Evolutionary conservation across 345 rosid genomes (phyloP).

Genomic region (Ceriops zippeliana): DNA sequence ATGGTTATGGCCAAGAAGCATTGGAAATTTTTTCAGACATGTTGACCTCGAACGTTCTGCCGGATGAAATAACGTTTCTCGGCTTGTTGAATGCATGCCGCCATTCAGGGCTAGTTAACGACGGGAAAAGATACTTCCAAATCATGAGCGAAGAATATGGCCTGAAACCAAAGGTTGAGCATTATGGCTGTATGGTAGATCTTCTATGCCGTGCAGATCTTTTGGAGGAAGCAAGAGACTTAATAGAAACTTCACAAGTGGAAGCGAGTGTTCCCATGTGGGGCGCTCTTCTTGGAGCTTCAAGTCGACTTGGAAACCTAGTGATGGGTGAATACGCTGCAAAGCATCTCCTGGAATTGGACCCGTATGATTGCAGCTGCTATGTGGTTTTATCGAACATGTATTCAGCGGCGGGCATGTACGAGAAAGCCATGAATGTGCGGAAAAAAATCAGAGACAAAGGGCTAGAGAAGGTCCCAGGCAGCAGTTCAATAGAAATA

Average conservation of each 20-base stretch:
- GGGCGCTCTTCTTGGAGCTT: conserved; percentile 24
- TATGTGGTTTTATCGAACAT: conserved; percentile 6
- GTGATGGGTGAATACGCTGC: conserved; percentile 13
- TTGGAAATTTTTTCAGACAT: conserved; percentile 47
- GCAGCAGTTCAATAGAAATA: conserved; percentile 14
- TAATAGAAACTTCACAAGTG: conserved; percentile 7
- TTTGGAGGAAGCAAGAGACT: conserved; percentile 16
- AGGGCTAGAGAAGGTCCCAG: conserved; percentile 9
- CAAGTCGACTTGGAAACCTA: conserved; percentile 9
- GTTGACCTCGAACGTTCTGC: conserved; percentile 40
- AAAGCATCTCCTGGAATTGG: conserved; percentile 3
- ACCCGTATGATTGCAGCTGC: conserved; percentile 15
- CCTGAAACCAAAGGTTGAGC: conserved; percentile 31
- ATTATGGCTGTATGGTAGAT: conserved; percentile 6
- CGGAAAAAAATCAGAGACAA: conserved; percentile 3
- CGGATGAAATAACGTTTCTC: conserved; percentile 39
- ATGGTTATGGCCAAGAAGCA: conserved; percentile 42
- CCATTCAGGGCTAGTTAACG: conserved; percentile 47
- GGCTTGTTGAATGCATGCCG: conserved; percentile 50
- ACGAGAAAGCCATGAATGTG: conserved; percentile 3
- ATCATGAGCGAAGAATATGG: conserved; percentile 38
- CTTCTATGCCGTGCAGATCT: conserved; percentile 10
- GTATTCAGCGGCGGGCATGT: conserved; percentile 14
- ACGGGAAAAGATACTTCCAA: conserved; percentile 36
- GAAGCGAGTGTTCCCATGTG: conserved; percentile 15